Evolutionary conservation across 192 early-diverging fungal species (phyloP), one percentile per base, ranked within the genome.

Genomic region (Chytriomyces sp.): DNA sequence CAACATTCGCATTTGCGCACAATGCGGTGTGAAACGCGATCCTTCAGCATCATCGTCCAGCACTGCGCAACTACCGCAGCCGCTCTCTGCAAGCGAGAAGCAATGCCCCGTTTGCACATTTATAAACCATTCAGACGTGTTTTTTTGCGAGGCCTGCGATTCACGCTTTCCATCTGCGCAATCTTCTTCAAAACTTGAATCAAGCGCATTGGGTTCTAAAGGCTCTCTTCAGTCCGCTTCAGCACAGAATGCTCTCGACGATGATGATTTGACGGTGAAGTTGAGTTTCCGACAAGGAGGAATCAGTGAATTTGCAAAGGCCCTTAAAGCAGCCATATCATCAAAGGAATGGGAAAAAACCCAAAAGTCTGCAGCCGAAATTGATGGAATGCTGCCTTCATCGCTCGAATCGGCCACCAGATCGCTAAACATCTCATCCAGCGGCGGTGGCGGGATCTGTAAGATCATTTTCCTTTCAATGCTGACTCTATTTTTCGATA

Each of bases 71-170:
- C 24, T 45, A 4, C 50, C 45, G 0, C 43, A 57, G 20, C 26
- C 61, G 7, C 59, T 48, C 50, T 69, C 67, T 50, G 47, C 74
- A 23, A 63, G 69, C 11, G 61, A 70, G 35, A 86, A 83, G 49
- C 73, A 83, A 7, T 98, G 96, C 76, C 86, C 90, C 6, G 80
- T 81, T 1, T 98, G 96, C 76, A 98, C 96, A 20, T 98, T 96
- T 77, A 83, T 93, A 53, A 98, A 98, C 79, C 93, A 95, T 79
- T 80, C 88, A 2, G 91, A 89, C 72, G 90, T 94, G 89, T 79
- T 82, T 7, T 82, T 82, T 13, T 98, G 96, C 80, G 94, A 98
- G 71, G 91, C 96, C 75, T 98, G 96, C 81, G 91, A 89, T 23
- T 81, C 88, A 5, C 80, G 91, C 72, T 86, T 98, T 23, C 77